phyloP scores from a whole-genome alignment of 2,329 filamentous ascomycete species.

The Zymoseptoria ardabiliae region DNA sequence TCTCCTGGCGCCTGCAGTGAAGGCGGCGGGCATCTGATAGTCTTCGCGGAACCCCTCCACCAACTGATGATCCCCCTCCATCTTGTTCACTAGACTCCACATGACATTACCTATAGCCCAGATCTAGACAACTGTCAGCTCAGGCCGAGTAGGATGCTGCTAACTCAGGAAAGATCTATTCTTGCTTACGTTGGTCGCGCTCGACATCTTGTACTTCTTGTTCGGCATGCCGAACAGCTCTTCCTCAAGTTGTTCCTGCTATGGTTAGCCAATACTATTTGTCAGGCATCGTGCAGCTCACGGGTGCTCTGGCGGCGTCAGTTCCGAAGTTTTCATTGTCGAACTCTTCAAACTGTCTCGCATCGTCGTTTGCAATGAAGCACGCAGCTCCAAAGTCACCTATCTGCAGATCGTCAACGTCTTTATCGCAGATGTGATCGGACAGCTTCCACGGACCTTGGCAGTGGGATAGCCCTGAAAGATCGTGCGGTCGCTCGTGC shows the following conservation, averaged over 20 bases:
- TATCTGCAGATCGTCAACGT: background rate
- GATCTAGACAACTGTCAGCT: background rate
- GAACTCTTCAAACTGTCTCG: background rate
- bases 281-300: background rate
- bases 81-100: background rate
- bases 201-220: background rate
- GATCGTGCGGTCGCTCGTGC: too few species aligned
- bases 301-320: background rate
- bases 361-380: background rate
- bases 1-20: too few species aligned
- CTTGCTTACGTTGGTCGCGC: background rate
- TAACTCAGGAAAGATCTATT: background rate
- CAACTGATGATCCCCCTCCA: too few species aligned
- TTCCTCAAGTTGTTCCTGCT: background rate
- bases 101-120: background rate
- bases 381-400: background rate
- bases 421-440: too few species aligned
- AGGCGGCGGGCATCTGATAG: background rate
- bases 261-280: background rate
- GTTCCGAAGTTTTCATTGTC: background rate
- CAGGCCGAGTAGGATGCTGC: background rate
- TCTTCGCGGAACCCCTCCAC: background rate
- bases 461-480: background rate
- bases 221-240: background rate
- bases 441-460: background rate